Conservation (phyloP, 1,284 basidiomycete species). For the Cerioporus squamosus region DNA sequence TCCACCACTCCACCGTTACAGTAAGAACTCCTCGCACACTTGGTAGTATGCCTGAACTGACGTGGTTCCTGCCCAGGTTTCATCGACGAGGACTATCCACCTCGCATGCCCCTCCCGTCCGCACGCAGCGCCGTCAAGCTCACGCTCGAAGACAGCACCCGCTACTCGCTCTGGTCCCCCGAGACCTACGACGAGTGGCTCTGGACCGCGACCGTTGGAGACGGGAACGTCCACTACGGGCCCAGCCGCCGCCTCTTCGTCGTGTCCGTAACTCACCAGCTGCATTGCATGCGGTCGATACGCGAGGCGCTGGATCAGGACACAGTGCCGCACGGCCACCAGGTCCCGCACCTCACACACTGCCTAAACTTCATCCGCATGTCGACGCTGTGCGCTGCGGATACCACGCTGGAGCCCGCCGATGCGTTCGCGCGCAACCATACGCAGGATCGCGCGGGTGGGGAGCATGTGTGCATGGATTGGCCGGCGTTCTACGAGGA, state of each 20-base stretch:
- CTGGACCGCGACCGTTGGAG: constrained; percentile 27
- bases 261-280: constrained; percentile 27
- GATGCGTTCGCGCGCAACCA: constrained; percentile 22
- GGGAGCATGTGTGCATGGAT: constrained; percentile 23
- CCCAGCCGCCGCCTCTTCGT: constrained; percentile 24
- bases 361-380: constrained; percentile 36
- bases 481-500: constrained; percentile 25
- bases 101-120: constrained; percentile 21
- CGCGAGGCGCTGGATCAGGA: constrained; percentile 23
- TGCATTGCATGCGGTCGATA: constrained; percentile 31
- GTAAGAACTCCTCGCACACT: not conserved
- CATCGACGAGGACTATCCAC: constrained; percentile 23
- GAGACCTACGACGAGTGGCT: constrained; percentile 25
- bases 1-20: constrained; percentile 19
- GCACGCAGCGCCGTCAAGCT: constrained; percentile 18
- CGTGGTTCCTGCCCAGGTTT: constrained; percentile 4
- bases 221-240: constrained; percentile 29
- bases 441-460: constrained; percentile 11
- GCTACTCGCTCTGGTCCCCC: constrained; percentile 16
- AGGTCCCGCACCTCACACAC: constrained; percentile 20
- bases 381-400: constrained; percentile 38
- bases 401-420: constrained; percentile 38
- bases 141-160: constrained; percentile 22
- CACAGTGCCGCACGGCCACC: constrained; percentile 11
- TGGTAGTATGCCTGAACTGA: not conserved